phyloP scores from a whole-genome alignment of 2,329 filamentous ascomycete species.

The Fusarium sp. region DNA sequence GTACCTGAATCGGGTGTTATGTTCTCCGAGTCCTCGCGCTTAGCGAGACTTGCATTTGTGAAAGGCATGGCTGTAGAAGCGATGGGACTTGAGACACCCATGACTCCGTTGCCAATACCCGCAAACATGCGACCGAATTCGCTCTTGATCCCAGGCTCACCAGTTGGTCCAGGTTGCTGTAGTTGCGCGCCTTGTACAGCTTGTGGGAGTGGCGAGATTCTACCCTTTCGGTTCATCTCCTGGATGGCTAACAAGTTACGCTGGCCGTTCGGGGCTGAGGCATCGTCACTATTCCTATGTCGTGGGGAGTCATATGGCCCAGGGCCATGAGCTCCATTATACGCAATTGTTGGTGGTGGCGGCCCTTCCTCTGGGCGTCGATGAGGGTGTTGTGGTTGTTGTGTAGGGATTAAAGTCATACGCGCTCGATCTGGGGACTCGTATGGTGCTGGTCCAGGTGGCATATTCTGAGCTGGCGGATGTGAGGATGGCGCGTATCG shows the following conservation, averaged over 20 bases:
- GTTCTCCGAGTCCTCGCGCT: slow-evolving; percentile 62
- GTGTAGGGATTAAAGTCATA: slow-evolving; percentile 48
- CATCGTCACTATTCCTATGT: slow-evolving; percentile 55
- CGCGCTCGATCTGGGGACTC: slow-evolving; percentile 62
- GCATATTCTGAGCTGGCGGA: slow-evolving; percentile 42
- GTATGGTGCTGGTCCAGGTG: slow-evolving; percentile 47
- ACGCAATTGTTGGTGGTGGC: slow-evolving; percentile 60
- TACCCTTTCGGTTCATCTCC: slow-evolving; percentile 80
- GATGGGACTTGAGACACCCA: slow-evolving; percentile 61
- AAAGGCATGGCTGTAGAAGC: slow-evolving; percentile 56
- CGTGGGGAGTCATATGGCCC: slow-evolving; percentile 52
- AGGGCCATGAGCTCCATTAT: slow-evolving; percentile 53
- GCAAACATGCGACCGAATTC: slow-evolving; percentile 96
- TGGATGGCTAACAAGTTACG: slow-evolving; percentile 80
- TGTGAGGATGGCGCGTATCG: slow-evolving; percentile 49
- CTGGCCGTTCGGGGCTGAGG: slow-evolving; percentile 61
- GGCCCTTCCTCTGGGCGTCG: slow-evolving; percentile 59
- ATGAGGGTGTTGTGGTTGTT: slow-evolving; percentile 50
- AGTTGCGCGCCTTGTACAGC: slow-evolving; percentile 92
- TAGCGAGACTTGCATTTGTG: slow-evolving; percentile 53
- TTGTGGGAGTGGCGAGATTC: slow-evolving; percentile 88
- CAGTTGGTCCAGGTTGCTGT: slow-evolving; percentile 78
- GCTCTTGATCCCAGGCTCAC: slow-evolving; percentile 90
- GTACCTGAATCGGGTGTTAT: slow-evolving; percentile 54
- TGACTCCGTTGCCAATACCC: slow-evolving; percentile 75